These are phyloP conservation scores for Mortierella claussenii DNA, from an alignment of 192 early-diverging fungal genomes.

Conservation along the genomic window DNA sequence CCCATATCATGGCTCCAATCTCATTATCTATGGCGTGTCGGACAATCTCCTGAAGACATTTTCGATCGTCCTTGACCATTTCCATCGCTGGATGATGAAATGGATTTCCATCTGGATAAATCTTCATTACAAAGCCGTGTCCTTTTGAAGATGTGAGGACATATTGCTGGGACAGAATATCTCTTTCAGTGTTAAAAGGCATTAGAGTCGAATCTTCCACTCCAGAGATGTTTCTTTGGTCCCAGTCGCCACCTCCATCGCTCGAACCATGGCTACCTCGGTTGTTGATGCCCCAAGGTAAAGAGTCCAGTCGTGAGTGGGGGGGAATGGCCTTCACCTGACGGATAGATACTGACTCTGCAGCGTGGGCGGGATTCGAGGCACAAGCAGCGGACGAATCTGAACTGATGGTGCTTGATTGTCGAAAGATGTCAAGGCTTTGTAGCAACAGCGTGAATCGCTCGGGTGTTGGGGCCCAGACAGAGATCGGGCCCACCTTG, in stretches of 20 bases:
- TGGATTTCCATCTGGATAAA: conserved; percentile 7
- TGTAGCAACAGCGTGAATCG: conserved; percentile 8
- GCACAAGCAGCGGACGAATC: too few species aligned
- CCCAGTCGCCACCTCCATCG: too few species aligned
- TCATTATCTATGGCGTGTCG: conserved; percentile 31
- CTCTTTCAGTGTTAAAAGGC: conserved; percentile 3
- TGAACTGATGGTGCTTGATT: background rate
- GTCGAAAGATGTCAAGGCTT: conserved; percentile 1
- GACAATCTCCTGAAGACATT: conserved; percentile 5
- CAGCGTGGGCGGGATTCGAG: too few species aligned
- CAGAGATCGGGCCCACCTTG: background rate
- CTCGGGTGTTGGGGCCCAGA: conserved; percentile 20
- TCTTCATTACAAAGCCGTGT: conserved; percentile 11
- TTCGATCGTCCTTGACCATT: background rate
- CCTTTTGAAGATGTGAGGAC: background rate
- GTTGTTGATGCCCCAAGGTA: too few species aligned
- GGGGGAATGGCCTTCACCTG: too few species aligned
- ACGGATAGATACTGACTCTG: too few species aligned
- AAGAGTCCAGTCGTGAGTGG: too few species aligned
- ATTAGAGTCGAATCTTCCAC: background rate
- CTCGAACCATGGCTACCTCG: too few species aligned
- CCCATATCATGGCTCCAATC: conserved; percentile 28
- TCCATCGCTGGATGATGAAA: conserved; percentile 3
- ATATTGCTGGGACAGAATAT: conserved; percentile 14
- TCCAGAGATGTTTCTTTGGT: background rate